phyloP scores from a whole-genome alignment of 2,329 filamentous ascomycete species.

The Ophiostoma angusticollis region DNA sequence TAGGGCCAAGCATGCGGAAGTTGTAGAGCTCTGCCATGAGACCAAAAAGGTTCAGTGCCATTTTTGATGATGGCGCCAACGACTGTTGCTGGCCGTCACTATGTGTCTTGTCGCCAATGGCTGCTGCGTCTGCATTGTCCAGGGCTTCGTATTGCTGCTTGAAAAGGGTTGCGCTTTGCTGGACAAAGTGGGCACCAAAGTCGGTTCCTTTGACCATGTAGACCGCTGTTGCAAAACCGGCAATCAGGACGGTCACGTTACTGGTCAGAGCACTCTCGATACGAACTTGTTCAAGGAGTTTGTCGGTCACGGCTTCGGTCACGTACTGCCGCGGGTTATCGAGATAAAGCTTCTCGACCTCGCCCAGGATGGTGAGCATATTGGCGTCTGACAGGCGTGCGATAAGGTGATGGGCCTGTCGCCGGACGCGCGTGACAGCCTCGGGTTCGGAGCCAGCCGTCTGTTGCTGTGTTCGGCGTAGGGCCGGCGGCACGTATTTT shows the following conservation, averaged over 20 bases:
- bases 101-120: too few relatives aligned
- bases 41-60: constrained; percentile 64
- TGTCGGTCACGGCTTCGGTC: constrained; percentile 64
- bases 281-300: constrained; percentile 66
- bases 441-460: constrained; percentile 40
- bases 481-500: constrained; percentile 85
- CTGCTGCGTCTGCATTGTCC: constrained; percentile 17
- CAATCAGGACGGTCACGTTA: constrained; percentile 80
- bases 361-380: constrained; percentile 67
- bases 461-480: constrained; percentile 40
- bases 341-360: constrained; percentile 73
- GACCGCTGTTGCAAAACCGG: constrained; percentile 76
- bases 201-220: constrained; percentile 82
- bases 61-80: constrained; percentile 33
- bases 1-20: constrained; percentile 74
- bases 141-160: constrained; percentile 46
- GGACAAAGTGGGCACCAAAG: constrained; percentile 77
- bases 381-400: constrained; percentile 91
- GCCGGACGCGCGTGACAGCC: constrained; percentile 57
- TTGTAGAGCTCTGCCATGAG: constrained; percentile 81
- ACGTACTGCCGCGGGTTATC: constrained; percentile 79
- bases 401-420: constrained; percentile 75
- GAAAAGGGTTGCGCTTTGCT: constrained; percentile 43
- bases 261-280: constrained; percentile 70
- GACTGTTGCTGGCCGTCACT: constrained; percentile 1